These are phyloP conservation scores for Microbotryum silenes-acaulis DNA, from an alignment of 1,284 basidiomycete genomes.

Conservation along the genomic window DNA sequence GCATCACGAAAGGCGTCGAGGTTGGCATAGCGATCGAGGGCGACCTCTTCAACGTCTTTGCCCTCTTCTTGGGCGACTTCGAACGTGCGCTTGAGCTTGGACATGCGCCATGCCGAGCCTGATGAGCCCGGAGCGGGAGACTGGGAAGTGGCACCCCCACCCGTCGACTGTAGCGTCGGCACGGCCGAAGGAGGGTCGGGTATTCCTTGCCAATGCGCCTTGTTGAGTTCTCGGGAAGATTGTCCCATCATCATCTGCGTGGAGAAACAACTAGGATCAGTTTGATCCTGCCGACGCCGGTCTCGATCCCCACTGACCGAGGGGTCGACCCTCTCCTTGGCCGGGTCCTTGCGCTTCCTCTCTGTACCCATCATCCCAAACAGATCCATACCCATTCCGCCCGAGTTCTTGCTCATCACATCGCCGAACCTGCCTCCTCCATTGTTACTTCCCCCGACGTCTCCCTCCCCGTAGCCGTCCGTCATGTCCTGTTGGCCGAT, in stretches of 20 bases:
- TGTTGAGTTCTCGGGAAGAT: slow-evolving; percentile 65
- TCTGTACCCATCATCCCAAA: slow-evolving; percentile 76
- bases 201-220: slow-evolving; percentile 46
- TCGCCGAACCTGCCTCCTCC: slow-evolving; percentile 24
- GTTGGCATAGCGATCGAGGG: slow-evolving; percentile 76
- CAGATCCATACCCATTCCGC: slow-evolving; percentile 54
- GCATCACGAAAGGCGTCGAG: slow-evolving; percentile 82
- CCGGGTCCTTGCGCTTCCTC: slow-evolving; percentile 55
- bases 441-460: slow-evolving; percentile 40
- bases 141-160: slow-evolving; percentile 41
- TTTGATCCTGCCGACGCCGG: too few relatives aligned
- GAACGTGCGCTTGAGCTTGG: slow-evolving; percentile 80
- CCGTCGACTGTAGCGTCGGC: slow-evolving; percentile 34
- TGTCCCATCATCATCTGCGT: slow-evolving; percentile 40
- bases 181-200: slow-evolving; percentile 53
- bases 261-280: too few relatives aligned
- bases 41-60: slow-evolving; percentile 67
- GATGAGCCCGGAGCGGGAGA: slow-evolving; percentile 67
- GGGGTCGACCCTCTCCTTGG: slow-evolving; percentile 57
- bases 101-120: slow-evolving; percentile 95
- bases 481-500: slow-evolving; percentile 43
- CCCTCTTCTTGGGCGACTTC: slow-evolving; percentile 73
- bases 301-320: slow-evolving; percentile 32
- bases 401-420: not conserved
- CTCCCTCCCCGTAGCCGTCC: slow-evolving; percentile 62